These are phyloP conservation scores for Rhodotorula sp. DNA, from an alignment of 1,284 basidiomycete genomes.

Conservation along the genomic window DNA sequence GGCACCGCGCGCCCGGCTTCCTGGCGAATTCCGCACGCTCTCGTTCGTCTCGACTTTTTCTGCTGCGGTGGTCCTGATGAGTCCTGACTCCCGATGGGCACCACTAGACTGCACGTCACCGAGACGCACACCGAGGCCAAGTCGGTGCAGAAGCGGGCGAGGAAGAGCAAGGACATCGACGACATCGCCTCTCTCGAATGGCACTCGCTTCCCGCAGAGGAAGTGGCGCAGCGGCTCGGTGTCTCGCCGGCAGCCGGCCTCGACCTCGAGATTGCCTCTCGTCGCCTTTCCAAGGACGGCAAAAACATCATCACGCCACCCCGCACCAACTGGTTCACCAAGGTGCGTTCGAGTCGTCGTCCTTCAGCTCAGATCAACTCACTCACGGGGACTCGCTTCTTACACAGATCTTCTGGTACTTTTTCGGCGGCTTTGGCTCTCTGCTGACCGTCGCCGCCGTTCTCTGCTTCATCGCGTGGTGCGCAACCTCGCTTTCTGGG, in stretches of 20 bases:
- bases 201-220: slow-evolving; percentile 53
- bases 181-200: slow-evolving; percentile 55
- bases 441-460: slow-evolving; percentile 58
- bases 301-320: slow-evolving; percentile 58
- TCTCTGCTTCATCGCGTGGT: slow-evolving; percentile 55
- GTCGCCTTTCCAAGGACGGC: slow-evolving; percentile 53
- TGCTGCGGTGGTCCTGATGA: not conserved
- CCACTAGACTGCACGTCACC: slow-evolving; percentile 20
- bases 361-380: not conserved
- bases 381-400: not conserved
- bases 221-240: slow-evolving; percentile 55
- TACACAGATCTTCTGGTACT: slow-evolving; percentile 50
- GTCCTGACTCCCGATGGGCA: not conserved
- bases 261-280: slow-evolving; percentile 53
- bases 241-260: slow-evolving; percentile 55
- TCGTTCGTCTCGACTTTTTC: not conserved
- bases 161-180: not conserved
- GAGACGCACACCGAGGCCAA: not conserved
- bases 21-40: slow-evolving; percentile 4
- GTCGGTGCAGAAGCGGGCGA: not conserved
- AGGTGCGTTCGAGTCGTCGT: not conserved
- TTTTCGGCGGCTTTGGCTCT: slow-evolving; percentile 60
- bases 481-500: slow-evolving; percentile 28
- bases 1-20: not conserved
- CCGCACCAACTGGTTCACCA: not conserved